Evolutionary conservation across 1,284 basidiomycete species (phyloP), one percentile per base, ranked within the genome.

Genomic region (Afroboletus lepidellus): DNA sequence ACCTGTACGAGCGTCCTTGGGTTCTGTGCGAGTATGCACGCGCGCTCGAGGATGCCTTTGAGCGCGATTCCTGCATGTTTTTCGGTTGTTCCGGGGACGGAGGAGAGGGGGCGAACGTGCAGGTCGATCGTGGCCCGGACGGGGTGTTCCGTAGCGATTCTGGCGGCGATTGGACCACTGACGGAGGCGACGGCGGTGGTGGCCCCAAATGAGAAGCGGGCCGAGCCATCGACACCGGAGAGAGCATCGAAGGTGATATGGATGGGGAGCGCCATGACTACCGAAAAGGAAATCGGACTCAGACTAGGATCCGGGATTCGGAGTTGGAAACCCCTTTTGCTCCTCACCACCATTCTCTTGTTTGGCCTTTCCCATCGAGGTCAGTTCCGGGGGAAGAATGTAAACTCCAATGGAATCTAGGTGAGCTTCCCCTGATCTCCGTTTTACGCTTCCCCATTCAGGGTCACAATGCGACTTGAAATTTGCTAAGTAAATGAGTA

Each of bases 81-180:
- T n/a, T 84, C 74, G 56, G 85, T 76, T 11, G 84, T 86, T 3
- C 80, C 83, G 3, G 89, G 76, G 9, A 89, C 73, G 41, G 79
- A 77, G 20, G 82, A 75, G 15, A 90, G 70, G 0, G 89, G 88
- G 8, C 88, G 79, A 16, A 88, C 74, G 38, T 74, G 69, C 43
- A 91, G 80, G 60, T 91, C 89, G 56, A 92, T 78, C 0, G 85
- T 83, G 0, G 87, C 81, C 52, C 79, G 80, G n/a, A 83, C 83
- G 7, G 89, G 79, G 38, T 81, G 75, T 70, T 91, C 89, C 16
- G 77, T 67, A 3, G 80, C 77, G 11, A 82, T 72, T 18, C 86
- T 76, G 46, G 85, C 83, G 57, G 90, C 83, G 39, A 90, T 83
- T n/a, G 89, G 89, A 0, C 89, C 88, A 9, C 87, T 87, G 27